A percentile compares a stretch with the other conserved stretches of the same genome.
Evolutionary conservation across 1,284 basidiomycete species (phyloP).

Genomic region (Ustilago tritici): DNA sequence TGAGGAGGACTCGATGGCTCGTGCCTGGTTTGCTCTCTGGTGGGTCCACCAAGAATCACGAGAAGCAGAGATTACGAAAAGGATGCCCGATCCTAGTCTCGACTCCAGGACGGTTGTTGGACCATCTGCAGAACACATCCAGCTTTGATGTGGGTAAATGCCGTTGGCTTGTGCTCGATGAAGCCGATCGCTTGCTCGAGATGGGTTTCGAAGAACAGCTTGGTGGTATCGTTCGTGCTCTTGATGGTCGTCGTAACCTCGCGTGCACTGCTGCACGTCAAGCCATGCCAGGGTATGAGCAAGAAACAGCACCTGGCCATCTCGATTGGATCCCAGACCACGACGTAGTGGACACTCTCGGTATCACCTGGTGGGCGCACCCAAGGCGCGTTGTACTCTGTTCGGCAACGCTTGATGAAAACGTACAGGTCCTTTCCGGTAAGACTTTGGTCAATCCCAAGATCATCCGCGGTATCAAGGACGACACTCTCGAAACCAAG

Average conservation of each 20-base stretch:
- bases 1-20: conserved; percentile 78
- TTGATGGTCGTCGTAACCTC: conserved; percentile 63
- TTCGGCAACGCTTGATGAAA: conserved; percentile 94
- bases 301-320: conserved; percentile 18
- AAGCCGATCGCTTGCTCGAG: conserved; percentile 90
- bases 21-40: conserved; percentile 89
- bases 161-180: conserved; percentile 95
- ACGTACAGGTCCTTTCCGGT: conserved; percentile 92
- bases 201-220: conserved; percentile 72
- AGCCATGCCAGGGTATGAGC: conserved; percentile 49
- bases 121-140: conserved; percentile 84
- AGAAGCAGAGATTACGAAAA: conserved; percentile 79
- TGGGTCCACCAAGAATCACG: conserved; percentile 79
- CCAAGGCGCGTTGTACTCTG: conserved; percentile 87
- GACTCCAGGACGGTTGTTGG: conserved; percentile 79
- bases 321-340: conserved; percentile 34
- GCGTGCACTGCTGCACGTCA: conserved; percentile 75
- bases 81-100: conserved; percentile 80
- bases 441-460: conserved; percentile 76
- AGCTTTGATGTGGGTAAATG: conserved; percentile 92
- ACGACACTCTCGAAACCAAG: conserved; percentile 17
- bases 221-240: conserved; percentile 79
- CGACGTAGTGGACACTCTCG: conserved; percentile 58
- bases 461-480: conserved; percentile 70
- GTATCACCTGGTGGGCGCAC: conserved; percentile 71